These are phyloP conservation scores for Phyllosticta citribraziliensis DNA, from an alignment of 2,329 filamentous ascomycete genomes.

Conservation along the genomic window DNA sequence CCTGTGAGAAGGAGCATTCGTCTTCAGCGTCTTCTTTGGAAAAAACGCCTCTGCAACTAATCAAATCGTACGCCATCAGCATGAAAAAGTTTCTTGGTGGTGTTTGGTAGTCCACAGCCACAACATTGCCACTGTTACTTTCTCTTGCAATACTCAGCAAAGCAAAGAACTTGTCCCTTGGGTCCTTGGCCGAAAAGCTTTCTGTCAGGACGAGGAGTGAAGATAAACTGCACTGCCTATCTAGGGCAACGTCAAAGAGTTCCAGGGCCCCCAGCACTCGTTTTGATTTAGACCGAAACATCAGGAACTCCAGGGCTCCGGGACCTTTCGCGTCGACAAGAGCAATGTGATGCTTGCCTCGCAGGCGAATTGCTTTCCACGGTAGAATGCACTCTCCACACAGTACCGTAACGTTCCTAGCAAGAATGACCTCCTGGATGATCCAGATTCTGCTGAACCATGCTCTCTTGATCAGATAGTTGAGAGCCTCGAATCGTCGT, in stretches of 20 bases:
- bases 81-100: not conserved
- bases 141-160: not conserved
- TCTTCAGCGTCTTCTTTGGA: not conserved
- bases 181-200: not conserved
- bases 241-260: not conserved
- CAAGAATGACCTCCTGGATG: conserved; percentile 2
- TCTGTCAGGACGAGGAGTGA: not conserved
- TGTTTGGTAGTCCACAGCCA: not conserved
- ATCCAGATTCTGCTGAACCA: conserved; percentile 7
- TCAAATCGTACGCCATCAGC: not conserved
- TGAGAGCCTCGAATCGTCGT: not conserved
- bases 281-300: no score
- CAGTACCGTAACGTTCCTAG: not conserved
- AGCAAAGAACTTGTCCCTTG: conserved; percentile 1
- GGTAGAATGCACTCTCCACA: not conserved
- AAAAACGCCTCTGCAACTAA: not conserved
- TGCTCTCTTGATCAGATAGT: not conserved
- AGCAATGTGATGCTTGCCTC: no score
- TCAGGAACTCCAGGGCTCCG: no score
- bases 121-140: not conserved
- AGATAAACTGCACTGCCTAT: not conserved
- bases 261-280: no score
- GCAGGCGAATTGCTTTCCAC: not conserved
- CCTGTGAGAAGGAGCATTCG: not conserved
- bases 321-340: no score